Percentiles rank a stretch among this genome's conserved stretches.
Conservation (phyloP, 2,329 filamentous ascomycete species). For the Verticillium dahliae region DNA sequence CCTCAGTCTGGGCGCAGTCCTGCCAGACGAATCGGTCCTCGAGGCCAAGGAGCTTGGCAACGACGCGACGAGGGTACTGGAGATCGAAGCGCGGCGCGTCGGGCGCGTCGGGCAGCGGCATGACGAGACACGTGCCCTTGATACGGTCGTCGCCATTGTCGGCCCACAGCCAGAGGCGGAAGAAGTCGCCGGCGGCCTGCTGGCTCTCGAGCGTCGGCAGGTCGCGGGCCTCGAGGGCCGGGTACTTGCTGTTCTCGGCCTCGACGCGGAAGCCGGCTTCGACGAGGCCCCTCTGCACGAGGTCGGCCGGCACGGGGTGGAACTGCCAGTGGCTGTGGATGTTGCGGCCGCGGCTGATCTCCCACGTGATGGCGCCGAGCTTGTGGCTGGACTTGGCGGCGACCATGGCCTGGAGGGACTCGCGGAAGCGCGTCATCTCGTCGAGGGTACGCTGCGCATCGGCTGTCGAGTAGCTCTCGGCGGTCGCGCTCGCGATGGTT, state of each 20-base stretch:
- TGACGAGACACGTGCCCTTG: slow-evolving; percentile 63
- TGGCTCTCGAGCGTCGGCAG: slow-evolving; percentile 33
- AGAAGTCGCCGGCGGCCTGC: slow-evolving; percentile 53
- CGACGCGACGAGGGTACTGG: slow-evolving; percentile 80
- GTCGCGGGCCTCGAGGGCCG: slow-evolving; percentile 40
- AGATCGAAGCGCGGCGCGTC: slow-evolving; percentile 63
- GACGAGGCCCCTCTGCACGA: slow-evolving; percentile 67
- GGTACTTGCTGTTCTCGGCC: slow-evolving; percentile 65
- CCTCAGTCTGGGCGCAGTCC: slow-evolving; percentile 69
- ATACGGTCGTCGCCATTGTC: slow-evolving; percentile 46
- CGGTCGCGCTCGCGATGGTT: slow-evolving; percentile 62
- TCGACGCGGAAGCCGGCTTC: slow-evolving; percentile 86
- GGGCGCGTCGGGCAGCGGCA: slow-evolving; percentile 60
- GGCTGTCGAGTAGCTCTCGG: slow-evolving; percentile 40
- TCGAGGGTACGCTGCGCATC: slow-evolving; percentile 55
- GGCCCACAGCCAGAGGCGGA: slow-evolving; percentile 76
- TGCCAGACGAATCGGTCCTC: slow-evolving; percentile 79
- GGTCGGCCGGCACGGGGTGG: slow-evolving; percentile 63
- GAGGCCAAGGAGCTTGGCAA: slow-evolving; percentile 79
- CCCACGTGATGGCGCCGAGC: slow-evolving; percentile 84
- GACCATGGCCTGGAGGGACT: slow-evolving; percentile 74
- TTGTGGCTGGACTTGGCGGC: slow-evolving; percentile 43
- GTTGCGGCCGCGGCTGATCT: slow-evolving; percentile 75
- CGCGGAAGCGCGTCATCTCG: slow-evolving; percentile 81
- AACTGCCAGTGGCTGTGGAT: slow-evolving; percentile 95